Evolutionary conservation across 257 asterid genomes (phyloP).

Genomic region (Anisodus tanguticus): DNA sequence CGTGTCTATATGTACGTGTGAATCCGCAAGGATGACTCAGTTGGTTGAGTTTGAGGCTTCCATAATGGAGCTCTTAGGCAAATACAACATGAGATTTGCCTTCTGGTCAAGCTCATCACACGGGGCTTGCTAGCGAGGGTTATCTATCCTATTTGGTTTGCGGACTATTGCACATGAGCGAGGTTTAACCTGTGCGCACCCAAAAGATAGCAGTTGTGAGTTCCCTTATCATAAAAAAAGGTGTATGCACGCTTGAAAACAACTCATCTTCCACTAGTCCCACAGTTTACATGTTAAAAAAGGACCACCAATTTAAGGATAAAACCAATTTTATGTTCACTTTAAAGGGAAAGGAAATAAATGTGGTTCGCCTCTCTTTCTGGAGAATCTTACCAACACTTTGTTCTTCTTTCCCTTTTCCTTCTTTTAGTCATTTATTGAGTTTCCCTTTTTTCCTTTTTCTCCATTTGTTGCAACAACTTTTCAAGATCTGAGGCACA

Average conservation of each 20-base stretch:
- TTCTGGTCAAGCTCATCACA: too few relatives aligned
- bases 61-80: too few relatives aligned
- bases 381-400: slow-evolving; percentile 5
- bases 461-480: not conserved
- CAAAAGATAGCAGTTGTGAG: too few relatives aligned
- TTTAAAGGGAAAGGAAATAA: not conserved
- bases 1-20: too few relatives aligned
- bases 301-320: not conserved
- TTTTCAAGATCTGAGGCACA: not conserved
- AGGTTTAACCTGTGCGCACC: too few relatives aligned
- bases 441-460: not conserved
- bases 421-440: slow-evolving; percentile 10
- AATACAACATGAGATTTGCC: too few relatives aligned
- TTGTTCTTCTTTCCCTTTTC: not conserved
- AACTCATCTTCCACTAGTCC: not conserved
- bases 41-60: too few relatives aligned
- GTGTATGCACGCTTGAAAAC: not conserved
- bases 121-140: too few relatives aligned
- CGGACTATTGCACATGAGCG: too few relatives aligned
- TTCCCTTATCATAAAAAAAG: too few relatives aligned
- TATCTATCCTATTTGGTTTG: too few relatives aligned
- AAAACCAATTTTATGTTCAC: not conserved
- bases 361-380: not conserved
- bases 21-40: too few relatives aligned
- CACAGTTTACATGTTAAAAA: not conserved